Conservation (phyloP, 352 stramenopile genomes). For the Halophytophthora batemanensis region DNA sequence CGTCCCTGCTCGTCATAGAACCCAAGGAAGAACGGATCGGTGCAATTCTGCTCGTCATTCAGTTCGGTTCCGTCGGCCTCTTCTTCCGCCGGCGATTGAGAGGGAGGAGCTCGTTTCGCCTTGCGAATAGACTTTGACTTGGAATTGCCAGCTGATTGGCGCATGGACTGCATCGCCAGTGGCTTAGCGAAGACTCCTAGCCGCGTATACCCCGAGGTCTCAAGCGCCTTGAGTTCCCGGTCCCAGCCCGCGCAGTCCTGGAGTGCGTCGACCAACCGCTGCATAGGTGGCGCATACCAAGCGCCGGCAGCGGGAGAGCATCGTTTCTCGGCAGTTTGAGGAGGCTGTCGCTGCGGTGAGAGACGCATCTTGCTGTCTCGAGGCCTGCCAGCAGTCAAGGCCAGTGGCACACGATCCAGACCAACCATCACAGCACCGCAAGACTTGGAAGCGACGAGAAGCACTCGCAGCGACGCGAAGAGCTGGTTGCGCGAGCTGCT, state of each 20-base stretch:
- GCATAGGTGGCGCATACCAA: constrained; percentile 20
- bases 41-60: constrained; percentile 30
- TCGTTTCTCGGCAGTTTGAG: constrained; percentile 3
- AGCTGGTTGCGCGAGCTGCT: too few species aligned
- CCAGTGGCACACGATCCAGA: constrained; percentile 16
- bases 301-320: background rate
- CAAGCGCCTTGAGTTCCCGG: constrained; percentile 56
- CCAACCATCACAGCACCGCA: constrained; percentile 7
- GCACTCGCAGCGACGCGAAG: too few species aligned
- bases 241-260: constrained; percentile 29
- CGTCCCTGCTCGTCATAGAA: constrained; percentile 58
- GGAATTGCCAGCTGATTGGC: background rate
- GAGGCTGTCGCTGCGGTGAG: constrained; percentile 17
- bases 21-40: constrained; percentile 54
- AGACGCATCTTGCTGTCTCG: constrained; percentile 13
- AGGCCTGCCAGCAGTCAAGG: constrained; percentile 11
- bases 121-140: background rate
- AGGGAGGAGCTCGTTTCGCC: background rate
- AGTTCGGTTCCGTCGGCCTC: constrained; percentile 2
- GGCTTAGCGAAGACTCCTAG: constrained; percentile 61
- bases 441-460: background rate
- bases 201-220: constrained; percentile 53
- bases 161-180: constrained; percentile 26
- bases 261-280: constrained; percentile 17
- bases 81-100: background rate